Base-by-base conservation (phyloP, 164 flowering plant genomes). In the Echeveria elegans region DNA sequence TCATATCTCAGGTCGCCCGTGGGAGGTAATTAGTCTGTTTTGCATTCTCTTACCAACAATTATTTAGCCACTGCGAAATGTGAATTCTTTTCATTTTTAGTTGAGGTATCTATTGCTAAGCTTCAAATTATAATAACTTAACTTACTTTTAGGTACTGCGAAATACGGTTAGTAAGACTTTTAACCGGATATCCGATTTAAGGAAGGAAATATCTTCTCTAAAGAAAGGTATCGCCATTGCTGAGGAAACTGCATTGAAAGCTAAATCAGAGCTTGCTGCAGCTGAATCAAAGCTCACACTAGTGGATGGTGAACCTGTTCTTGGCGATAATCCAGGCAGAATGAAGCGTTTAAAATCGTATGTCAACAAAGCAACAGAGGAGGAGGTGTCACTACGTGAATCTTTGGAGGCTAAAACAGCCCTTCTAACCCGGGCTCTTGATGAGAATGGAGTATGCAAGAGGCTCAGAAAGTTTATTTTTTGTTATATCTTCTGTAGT, bases 241-340 rank as follows among this genome's bases (percentile, higher is more conserved):
- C 89, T 68, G 89, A 84, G 74, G 82, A 77, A 79, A 79, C 83
- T 71, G 76, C 87, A 50, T 71, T 76, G 7, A 84, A 80, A 75
- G 90, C 94, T 69, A 75, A 82, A 78, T 80, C 79, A 43, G 97
- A 92, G 65, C 71, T 88, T 12, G 92, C 87, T 34, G 82, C 72
- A 67, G 90, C 96, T 63, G 94, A 89, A 71, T 75, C 88, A 38
- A 88, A 90, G 80, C 96, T 95, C 66, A 69, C 86, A 50, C 81
- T 95, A 21, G 84, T 90, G 73, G 87, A 90, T 73, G 97, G 99
- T 69, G 92, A 95, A 71, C 97, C 97, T 56, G 89, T 88, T 69
- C 81, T 85, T 72, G 94, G 94, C 58, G 99, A 88, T 61, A 84
- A 84, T 38, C 96, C 97, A n/a, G 81, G 66, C 45, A 85, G 81